Conservation (phyloP, 768 basidiomycete species). For the Calocybe cyanea region DNA sequence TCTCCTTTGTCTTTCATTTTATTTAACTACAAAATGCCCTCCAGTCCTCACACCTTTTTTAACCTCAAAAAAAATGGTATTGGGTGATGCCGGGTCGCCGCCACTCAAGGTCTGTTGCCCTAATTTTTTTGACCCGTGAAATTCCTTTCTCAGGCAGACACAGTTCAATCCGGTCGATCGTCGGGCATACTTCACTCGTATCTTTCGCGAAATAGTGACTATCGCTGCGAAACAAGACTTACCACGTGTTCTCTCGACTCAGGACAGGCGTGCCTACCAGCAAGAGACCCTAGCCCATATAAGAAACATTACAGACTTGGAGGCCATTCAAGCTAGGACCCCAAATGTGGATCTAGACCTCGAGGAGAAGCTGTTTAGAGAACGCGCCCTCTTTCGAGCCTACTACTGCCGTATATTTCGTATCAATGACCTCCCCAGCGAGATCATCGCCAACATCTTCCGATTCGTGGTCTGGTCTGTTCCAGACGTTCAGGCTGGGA, state of each 20-base stretch:
- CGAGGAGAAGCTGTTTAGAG: constrained; percentile 28
- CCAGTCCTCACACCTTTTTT: too few species aligned
- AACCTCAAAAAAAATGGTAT: too few species aligned
- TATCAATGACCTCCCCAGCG: constrained; percentile 59
- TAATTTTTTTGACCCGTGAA: neutral
- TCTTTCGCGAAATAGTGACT: constrained; percentile 2
- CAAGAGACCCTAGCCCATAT: constrained; percentile 16
- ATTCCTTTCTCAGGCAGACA: too few species aligned
- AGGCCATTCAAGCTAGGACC: constrained; percentile 4
- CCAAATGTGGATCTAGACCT: constrained; percentile 8
- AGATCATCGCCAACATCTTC: constrained; percentile 65
- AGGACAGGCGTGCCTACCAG: constrained; percentile 13
- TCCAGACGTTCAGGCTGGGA: constrained; percentile 27
- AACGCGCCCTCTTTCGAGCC: constrained; percentile 28
- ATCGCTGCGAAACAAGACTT: constrained; percentile 13
- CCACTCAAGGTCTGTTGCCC: neutral
- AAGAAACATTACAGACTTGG: constrained; percentile 11
- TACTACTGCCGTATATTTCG: constrained; percentile 42
- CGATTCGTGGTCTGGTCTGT: constrained; percentile 57
- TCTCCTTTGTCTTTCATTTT: constrained; percentile 15
- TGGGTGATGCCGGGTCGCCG: neutral
- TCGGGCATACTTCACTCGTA: constrained; percentile 3
- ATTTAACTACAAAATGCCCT: constrained; percentile 4
- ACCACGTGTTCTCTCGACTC: constrained; percentile 15
- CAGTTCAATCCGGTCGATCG: neutral